These are phyloP conservation scores for Neurospora hispaniola DNA, from an alignment of 495 filamentous ascomycete genomes.

Conservation along the genomic window DNA sequence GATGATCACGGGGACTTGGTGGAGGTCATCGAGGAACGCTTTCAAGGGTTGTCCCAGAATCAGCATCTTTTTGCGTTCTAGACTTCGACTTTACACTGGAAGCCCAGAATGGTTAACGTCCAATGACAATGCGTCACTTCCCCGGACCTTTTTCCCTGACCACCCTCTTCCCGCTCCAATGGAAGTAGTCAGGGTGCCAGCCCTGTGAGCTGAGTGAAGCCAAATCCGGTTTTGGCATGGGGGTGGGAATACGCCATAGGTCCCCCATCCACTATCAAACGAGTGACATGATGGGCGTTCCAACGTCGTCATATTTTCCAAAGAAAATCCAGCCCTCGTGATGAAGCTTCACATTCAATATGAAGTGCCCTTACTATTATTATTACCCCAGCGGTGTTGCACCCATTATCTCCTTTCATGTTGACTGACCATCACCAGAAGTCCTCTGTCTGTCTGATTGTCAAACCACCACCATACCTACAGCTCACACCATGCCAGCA, in stretches of 20 bases:
- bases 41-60: background rate
- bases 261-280: background rate
- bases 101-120: background rate
- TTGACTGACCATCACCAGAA: background rate
- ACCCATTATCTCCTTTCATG: background rate
- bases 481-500: background rate
- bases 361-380: background rate
- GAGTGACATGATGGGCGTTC: slow-evolving; percentile 1
- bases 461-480: background rate
- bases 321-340: background rate
- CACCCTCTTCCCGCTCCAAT: background rate
- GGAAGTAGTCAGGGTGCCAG: background rate
- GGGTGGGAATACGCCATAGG: slow-evolving; percentile 1
- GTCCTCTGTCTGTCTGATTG: background rate
- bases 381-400: background rate
- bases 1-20: background rate
- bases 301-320: slow-evolving; percentile 29
- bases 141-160: background rate
- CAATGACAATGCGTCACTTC: background rate
- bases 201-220: background rate
- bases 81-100: background rate
- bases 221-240: slow-evolving; percentile 27
- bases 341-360: background rate
- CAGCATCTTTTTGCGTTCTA: background rate
- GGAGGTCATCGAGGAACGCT: too few relatives aligned